Conservation (phyloP, 2,329 filamentous ascomycete species). For the Colletotrichum sidae region DNA sequence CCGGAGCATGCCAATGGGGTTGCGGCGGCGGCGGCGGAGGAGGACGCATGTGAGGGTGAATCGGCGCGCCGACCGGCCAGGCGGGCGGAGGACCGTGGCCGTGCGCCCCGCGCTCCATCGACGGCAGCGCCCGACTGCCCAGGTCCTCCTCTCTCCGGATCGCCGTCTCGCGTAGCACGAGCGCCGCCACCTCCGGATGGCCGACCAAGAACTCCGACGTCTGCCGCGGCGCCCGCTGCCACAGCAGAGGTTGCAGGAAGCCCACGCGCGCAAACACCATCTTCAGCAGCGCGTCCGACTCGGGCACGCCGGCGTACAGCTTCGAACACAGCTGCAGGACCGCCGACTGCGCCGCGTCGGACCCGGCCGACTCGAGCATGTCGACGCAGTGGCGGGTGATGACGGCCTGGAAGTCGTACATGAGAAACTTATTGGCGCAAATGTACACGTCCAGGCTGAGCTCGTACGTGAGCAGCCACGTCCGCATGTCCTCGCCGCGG, state of each 20-base stretch:
- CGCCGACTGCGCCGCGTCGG: slow-evolving; percentile 55
- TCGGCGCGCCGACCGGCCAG: slow-evolving; percentile 24
- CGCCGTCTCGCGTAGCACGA: slow-evolving; percentile 61
- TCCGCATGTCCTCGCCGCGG: slow-evolving; percentile 56
- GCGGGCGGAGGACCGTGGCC: slow-evolving; percentile 12
- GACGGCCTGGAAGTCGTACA: slow-evolving; percentile 57
- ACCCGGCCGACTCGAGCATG: slow-evolving; percentile 57
- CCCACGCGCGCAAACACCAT: slow-evolving; percentile 63
- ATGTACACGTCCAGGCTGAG: slow-evolving; percentile 62
- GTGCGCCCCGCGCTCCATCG: slow-evolving; percentile 52
- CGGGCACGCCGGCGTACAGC: slow-evolving; percentile 56
- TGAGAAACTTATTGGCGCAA: slow-evolving; percentile 59
- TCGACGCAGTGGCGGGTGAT: slow-evolving; percentile 57
- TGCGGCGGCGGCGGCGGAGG: slow-evolving; percentile 31
- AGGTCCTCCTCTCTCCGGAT: slow-evolving; percentile 54
- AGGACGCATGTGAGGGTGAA: slow-evolving; percentile 33
- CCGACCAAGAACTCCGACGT: slow-evolving; percentile 56
- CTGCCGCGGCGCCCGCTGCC: slow-evolving; percentile 53
- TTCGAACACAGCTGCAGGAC: slow-evolving; percentile 57
- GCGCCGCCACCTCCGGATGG: slow-evolving; percentile 58
- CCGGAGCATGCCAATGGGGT: slow-evolving; percentile 28
- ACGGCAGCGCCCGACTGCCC: slow-evolving; percentile 51
- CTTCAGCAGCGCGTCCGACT: slow-evolving; percentile 55
- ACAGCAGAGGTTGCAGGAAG: slow-evolving; percentile 59
- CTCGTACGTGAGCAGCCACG: slow-evolving; percentile 60